Evolutionary conservation across 768 basidiomycete genomes (phyloP), one percentile per base, ranked within the genome.

Genomic region (Boletus huronensis): DNA sequence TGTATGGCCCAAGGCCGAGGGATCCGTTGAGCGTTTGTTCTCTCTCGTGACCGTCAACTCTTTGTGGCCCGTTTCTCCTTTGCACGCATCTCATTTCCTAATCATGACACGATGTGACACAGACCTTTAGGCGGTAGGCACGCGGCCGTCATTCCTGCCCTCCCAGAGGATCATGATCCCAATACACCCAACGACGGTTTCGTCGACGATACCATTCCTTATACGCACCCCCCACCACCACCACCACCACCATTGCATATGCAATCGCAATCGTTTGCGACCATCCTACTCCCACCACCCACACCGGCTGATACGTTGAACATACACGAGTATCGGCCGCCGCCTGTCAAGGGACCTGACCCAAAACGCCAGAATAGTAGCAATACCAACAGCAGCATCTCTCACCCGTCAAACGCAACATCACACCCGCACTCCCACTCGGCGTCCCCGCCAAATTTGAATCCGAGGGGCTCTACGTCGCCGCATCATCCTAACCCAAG

Each of bases 101-200:
- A 58, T 66, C 58, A 69, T 70, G 62, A 70, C 63, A 61, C 54
- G 57, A 72, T 70, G 43, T 66, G 47, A 66, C 63, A 64, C 66
- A 90, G 88, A 60, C 85, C 82, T 42, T 77, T 90, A 52, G 89
- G 90, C 52, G 89, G 90, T 62, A 78, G 90, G 36, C 90, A 91
- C 61, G 90, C 89, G 35, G 83, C 88, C 57, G 89, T 91, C 50
- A 86, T 87, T 48, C 88, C 88, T 43, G 88, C 88, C 0, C 75
- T 90, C 6, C 87, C 88, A 8, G 89, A 90, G 64, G 88, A 88
- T 52, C 47, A 48, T 14, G 47, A 48, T 13, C 23, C 47, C 5
- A 48, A 36, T 26, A 25, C 10, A 3, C 58, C 61, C 35, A 58
- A 52, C 13, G 68, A 66, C 26, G 61, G 64, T 8, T 58, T 58